A percentile compares a stretch with the other conserved stretches of the same genome.
Evolutionary conservation across 495 filamentous ascomycete species (phyloP).

Genomic region (Aspergillus heteromorphus): DNA sequence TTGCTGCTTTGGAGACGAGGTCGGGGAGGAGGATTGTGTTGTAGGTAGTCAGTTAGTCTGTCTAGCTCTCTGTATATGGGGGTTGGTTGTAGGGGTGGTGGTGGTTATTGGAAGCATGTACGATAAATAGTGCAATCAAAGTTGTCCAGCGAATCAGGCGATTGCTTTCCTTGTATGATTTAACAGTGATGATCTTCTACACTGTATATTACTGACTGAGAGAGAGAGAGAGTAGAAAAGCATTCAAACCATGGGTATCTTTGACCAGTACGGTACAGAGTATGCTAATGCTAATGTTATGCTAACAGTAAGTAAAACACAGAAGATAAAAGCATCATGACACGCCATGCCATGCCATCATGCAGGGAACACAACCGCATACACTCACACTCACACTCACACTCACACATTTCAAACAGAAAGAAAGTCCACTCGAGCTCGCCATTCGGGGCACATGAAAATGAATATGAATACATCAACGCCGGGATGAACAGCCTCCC

Average conservation of each 20-base stretch:
- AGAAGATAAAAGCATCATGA: neutral
- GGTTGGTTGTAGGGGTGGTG: neutral
- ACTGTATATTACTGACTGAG: too few relatives aligned
- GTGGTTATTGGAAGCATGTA: neutral
- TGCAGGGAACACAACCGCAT: neutral
- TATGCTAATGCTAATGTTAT: constrained; percentile 14
- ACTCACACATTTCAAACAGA: too few relatives aligned
- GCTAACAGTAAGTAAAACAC: neutral
- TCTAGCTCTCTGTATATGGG: neutral
- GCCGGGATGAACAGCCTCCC: constrained; percentile 13
- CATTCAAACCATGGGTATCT: constrained; percentile 18
- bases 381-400: too few relatives aligned
- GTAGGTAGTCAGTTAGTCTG: neutral
- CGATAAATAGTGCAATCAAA: too few relatives aligned
- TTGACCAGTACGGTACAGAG: neutral
- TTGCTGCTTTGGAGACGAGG: constrained; percentile 55
- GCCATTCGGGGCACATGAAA: neutral
- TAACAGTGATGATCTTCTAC: too few relatives aligned
- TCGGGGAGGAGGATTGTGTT: constrained; percentile 31
- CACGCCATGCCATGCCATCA: neutral
- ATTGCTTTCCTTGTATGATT: too few relatives aligned
- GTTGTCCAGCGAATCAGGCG: too few relatives aligned
- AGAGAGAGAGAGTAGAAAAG: constrained; percentile 1
- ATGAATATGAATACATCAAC: constrained; percentile 4
- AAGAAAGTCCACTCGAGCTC: neutral